A percentile compares a stretch with the other conserved stretches of the same genome.
Evolutionary conservation across 805 yeast species (phyloP).

Genomic region (Ogataea corticis): DNA sequence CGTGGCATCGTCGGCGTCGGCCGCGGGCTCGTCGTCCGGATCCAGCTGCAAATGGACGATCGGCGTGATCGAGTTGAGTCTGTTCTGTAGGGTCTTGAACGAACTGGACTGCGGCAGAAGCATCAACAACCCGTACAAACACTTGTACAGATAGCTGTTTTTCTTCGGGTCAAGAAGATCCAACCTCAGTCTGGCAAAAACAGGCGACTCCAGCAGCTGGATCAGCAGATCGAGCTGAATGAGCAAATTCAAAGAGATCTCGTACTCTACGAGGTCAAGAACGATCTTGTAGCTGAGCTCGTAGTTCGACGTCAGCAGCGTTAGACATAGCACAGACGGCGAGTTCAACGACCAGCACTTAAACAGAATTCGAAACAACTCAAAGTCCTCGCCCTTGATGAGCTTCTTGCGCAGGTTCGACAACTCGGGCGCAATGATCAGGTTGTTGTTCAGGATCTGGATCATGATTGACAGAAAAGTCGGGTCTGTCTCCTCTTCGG

Average conservation of each 20-base stretch:
- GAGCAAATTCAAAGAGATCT: constrained; percentile 72
- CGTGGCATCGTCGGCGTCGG: constrained; percentile 26
- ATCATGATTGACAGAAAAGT: constrained; percentile 78
- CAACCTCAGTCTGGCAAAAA: constrained; percentile 80
- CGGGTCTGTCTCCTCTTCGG: constrained; percentile 54
- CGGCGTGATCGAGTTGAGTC: constrained; percentile 64
- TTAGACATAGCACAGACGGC: constrained; percentile 82
- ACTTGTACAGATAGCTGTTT: constrained; percentile 78
- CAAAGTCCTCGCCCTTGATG: constrained; percentile 27
- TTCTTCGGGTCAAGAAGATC: constrained; percentile 87
- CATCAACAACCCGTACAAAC: constrained; percentile 91
- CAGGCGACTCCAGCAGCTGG: constrained; percentile 89
- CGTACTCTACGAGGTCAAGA: constrained; percentile 77
- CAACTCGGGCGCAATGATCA: constrained; percentile 84
- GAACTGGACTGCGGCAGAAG: constrained; percentile 92
- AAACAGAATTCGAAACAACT: constrained; percentile 72
- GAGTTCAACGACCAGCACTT: constrained; percentile 91
- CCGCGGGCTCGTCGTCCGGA: constrained; percentile 28
- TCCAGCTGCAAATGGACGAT: constrained; percentile 29
- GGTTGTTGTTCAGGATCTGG: constrained; percentile 82
- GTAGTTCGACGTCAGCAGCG: constrained; percentile 84
- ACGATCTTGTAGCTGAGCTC: constrained; percentile 84
- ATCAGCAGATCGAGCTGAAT: constrained; percentile 88
- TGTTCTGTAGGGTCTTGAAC: constrained; percentile 73
- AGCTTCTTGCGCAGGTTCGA: constrained; percentile 66